Evolutionary conservation across 2,329 filamentous ascomycete species (phyloP).

Genomic region (Sclerotinia nivalis): DNA sequence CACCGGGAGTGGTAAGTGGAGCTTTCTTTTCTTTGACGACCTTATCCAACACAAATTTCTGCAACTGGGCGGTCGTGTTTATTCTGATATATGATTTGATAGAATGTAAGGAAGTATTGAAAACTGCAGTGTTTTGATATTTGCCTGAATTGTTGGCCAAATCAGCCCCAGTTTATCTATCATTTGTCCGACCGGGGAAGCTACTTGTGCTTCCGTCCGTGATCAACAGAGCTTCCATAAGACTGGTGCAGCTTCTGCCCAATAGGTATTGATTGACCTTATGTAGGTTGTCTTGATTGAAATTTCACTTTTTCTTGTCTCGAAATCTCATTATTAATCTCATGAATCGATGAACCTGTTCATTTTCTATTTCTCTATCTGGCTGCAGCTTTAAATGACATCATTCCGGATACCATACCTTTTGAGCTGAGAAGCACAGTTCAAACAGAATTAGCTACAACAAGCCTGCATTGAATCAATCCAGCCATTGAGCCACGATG

Average conservation of each 20-base stretch:
- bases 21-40: background rate
- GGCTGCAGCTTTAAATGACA: background rate
- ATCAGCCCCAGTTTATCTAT: background rate
- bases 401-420: background rate
- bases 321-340: background rate
- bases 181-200: background rate
- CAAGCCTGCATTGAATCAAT: background rate
- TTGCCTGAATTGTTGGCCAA: background rate
- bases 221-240: background rate
- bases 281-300: background rate
- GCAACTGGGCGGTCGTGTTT: background rate
- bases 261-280: background rate
- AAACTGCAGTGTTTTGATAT: background rate
- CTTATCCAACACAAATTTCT: background rate
- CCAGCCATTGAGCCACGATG: slow-evolving; percentile 25
- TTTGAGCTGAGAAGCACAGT: background rate
- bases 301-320: background rate
- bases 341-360: background rate
- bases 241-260: background rate
- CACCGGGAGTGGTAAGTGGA: background rate
- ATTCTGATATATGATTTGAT: background rate
- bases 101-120: background rate
- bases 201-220: background rate
- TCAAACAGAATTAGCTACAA: background rate
- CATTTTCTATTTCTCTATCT: background rate